Evolutionary conservation across 2,329 filamentous ascomycete genomes (phyloP), one percentile per base, ranked within the genome.

Genomic region (Penicillium sp.): DNA sequence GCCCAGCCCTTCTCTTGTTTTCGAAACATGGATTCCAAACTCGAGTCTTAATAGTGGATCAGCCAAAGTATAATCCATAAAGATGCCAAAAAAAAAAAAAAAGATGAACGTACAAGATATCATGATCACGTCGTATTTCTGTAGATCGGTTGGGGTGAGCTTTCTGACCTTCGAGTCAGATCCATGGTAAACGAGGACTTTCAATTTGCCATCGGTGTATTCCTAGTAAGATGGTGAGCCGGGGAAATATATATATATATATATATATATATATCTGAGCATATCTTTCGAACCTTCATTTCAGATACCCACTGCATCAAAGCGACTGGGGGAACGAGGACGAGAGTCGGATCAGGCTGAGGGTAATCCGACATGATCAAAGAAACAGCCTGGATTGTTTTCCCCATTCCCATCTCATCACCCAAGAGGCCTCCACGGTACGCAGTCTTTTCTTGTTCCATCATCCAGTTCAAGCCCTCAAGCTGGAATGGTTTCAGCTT

Each of bases 351-450:
- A 53, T 88, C 79, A 64, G 89, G 89, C 22, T 87, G 90, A 3
- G 93, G 93, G 68, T 90, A 97, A 72, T 98, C 93, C 1, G 93
- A 97, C 95, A 98, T 98, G 74, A 99, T 92, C 45, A 99, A 83
- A 3, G 93, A 97, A 19, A 99, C 95, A 2, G 95, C 93, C 75
- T 99, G 95, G 50, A 99, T 98, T 0, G 95, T 99, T 79, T 99
- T 99, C 49, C 95, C 95, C 77, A 99, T 90, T 7, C 95, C 95
- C 95, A 99, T 99, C 76, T 99, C 95, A 66, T 99, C 95, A 57
- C 95, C 95, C 2, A 99, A 83, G 2, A 99, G 81, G 14, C 95
- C 95, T 19, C 95, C 95, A 69, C 87, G 90, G 84, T 93, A 98
- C 39, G 89, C 78, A 0, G 86, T 89, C 75, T 90, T 80, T 72